phyloP scores from a whole-genome alignment of 352 stramenopile species.

The Pythium plurisporium region DNA sequence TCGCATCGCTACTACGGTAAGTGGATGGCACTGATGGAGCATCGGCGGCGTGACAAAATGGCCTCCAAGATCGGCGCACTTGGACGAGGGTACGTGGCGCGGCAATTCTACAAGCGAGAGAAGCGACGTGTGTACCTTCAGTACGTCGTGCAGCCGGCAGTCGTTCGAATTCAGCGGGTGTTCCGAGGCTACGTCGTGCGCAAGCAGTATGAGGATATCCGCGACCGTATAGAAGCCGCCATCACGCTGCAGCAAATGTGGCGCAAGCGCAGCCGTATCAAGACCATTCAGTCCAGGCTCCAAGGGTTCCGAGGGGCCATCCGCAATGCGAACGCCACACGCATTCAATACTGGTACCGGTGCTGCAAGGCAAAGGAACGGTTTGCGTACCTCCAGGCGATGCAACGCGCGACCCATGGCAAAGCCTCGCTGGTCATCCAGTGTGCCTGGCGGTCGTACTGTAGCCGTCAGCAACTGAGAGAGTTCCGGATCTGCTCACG shows the following conservation, averaged over 20 bases:
- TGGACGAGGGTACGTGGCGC: conserved; percentile 51
- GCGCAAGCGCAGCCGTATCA: conserved; percentile 28
- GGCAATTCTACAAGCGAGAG: conserved; percentile 52
- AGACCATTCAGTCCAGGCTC: conserved; percentile 36
- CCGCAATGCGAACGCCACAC: conserved; percentile 30
- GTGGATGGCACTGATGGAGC: conserved; percentile 48
- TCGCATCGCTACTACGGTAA: conserved; percentile 37
- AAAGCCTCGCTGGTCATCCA: conserved; percentile 63
- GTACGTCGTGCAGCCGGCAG: conserved; percentile 42
- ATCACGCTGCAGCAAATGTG: conserved; percentile 78
- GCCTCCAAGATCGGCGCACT: conserved; percentile 57
- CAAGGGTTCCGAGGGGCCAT: conserved; percentile 38
- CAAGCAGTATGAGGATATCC: conserved; percentile 42
- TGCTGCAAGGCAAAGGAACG: conserved; percentile 47
- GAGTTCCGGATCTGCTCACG: conserved; percentile 64
- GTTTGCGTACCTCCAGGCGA: conserved; percentile 36
- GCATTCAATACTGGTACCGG: conserved; percentile 58
- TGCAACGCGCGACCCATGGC: conserved; percentile 38
- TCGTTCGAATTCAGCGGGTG: conserved; percentile 56
- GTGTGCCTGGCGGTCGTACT: conserved; percentile 64
- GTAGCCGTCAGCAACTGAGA: conserved; percentile 47
- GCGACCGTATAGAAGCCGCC: conserved; percentile 58
- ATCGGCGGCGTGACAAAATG: conserved; percentile 47
- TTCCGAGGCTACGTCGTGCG: conserved; percentile 62
- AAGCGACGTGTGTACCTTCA: conserved; percentile 36